phyloP scores from a whole-genome alignment of 1,284 basidiomycete genomes.

The Trichosporon sp. region DNA sequence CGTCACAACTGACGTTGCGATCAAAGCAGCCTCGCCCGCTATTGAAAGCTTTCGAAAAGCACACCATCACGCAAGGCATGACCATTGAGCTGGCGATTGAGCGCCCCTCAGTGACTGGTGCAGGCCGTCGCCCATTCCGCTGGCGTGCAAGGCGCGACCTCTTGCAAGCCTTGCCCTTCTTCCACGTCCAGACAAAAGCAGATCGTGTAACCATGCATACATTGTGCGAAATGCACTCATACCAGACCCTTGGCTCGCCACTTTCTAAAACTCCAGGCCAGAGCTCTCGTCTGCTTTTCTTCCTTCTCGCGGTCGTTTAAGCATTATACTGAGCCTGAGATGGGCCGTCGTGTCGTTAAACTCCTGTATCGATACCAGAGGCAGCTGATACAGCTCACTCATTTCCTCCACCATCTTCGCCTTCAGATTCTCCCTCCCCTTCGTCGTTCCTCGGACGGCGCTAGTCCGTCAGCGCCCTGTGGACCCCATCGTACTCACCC shows the following conservation, averaged over 20 bases:
- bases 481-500: slow-evolving; percentile 24
- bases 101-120: too few relatives aligned
- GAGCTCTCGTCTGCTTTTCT: neutral
- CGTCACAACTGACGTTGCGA: too few relatives aligned
- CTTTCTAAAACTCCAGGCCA: neutral
- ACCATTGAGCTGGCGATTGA: too few relatives aligned
- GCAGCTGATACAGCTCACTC: neutral
- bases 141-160: too few relatives aligned
- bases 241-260: neutral
- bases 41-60: too few relatives aligned
- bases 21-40: too few relatives aligned
- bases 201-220: neutral
- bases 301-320: neutral
- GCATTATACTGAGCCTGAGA: slow-evolving; percentile 7
- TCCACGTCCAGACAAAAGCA: too few relatives aligned
- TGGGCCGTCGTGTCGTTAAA: slow-evolving; percentile 6
- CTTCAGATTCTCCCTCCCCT: slow-evolving; percentile 30
- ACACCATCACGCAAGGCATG: too few relatives aligned
- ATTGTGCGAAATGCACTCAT: neutral
- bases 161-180: neutral
- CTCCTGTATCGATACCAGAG: neutral
- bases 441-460: slow-evolving; percentile 34
- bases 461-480: neutral
- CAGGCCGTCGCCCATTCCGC: too few relatives aligned
- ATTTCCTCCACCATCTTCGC: slow-evolving; percentile 23